A percentile compares a stretch with the other conserved stretches of the same genome.
These are phyloP conservation scores for Fusarium newnesense DNA, from an alignment of 2,329 filamentous ascomycete genomes.

Conservation along the genomic window DNA sequence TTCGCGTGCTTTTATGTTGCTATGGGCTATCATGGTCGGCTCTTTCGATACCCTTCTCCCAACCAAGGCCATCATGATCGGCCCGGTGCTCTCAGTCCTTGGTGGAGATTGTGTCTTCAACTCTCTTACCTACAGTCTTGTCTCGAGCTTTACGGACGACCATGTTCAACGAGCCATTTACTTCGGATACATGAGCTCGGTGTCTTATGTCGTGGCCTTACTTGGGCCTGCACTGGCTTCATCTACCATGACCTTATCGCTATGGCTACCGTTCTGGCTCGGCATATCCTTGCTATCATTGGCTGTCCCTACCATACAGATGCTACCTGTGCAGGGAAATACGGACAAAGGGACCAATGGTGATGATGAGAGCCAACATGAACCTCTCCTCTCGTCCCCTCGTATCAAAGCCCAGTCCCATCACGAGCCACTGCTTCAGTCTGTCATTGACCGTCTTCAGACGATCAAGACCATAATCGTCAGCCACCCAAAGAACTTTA, in stretches of 20 bases:
- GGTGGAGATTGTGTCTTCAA: conserved; percentile 64
- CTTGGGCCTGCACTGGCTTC: conserved; percentile 59
- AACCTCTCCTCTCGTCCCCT: conserved; percentile 53
- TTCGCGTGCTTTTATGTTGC: conserved; percentile 45
- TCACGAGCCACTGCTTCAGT: conserved; percentile 22
- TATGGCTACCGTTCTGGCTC: conserved; percentile 56
- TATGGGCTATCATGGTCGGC: conserved; percentile 40
- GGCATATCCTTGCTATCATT: conserved; percentile 29
- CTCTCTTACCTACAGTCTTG: conserved; percentile 59
- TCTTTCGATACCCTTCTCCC: conserved; percentile 33
- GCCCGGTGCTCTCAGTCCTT: conserved; percentile 56
- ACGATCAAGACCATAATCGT: conserved; percentile 48
- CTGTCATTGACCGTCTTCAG: conserved; percentile 34
- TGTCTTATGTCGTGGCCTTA: conserved; percentile 58
- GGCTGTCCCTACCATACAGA: conserved; percentile 27
- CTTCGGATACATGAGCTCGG: conserved; percentile 62
- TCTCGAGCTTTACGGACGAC: conserved; percentile 57
- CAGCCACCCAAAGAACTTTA: conserved; percentile 55
- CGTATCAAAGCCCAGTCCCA: conserved; percentile 50
- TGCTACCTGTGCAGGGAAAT: conserved; percentile 9
- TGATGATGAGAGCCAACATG: conserved; percentile 47
- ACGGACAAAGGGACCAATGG: neutral
- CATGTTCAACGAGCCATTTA: conserved; percentile 58
- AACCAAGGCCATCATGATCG: conserved; percentile 50
- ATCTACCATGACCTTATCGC: conserved; percentile 54